Base-by-base conservation (phyloP, 129 eudicot species). In the Centella asiatica region DNA sequence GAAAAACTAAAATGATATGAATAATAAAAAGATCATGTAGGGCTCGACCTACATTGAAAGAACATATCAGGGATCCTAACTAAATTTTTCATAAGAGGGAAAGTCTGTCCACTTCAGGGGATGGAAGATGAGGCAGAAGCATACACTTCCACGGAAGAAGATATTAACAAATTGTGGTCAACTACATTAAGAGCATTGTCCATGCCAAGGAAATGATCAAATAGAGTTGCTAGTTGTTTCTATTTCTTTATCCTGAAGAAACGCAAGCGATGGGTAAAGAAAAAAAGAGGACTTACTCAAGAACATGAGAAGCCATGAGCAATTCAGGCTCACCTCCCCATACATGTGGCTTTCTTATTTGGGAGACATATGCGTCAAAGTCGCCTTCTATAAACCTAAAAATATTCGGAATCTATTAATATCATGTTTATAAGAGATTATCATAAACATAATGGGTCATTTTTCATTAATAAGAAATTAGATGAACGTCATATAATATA, bases 271-370 rank as follows among this genome's bases (percentile, higher is more conserved):
- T 58, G 23, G 68, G 23, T 32, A 64, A 37, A 40, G 65, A 39
- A 62, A 65, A 48, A 55, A 62, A 40, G 59, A 49, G 59, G 52
- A 59, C 78, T 72, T 87, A 87, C 98, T 72, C 73, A 74, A 92
- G 94, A 70, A 92, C 96, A 82, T 92, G 99, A 73, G 95, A 87
- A 64, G 95, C 95, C 99, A 92, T 92, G 45, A 92, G 77, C 53
- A 92, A 69, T 67, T 92, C 99, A 56, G 99, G 99, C 71, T 92
- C 99, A 54, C 99, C 99, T 66, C 99, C 99, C 99, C 99, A 92
- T 28, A 87, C 90, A 74, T 80, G 95, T 23, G 96, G 77, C 84
- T 82, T 87, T 80, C 95, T 81, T 24, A 87, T 92, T 54, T 82
- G 76, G 17, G 95, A 79, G 60, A 92, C 95, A 55, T 92, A 84